These are phyloP conservation scores for Globisporangium polare DNA, from an alignment of 352 stramenopile species.

Conservation along the genomic window DNA sequence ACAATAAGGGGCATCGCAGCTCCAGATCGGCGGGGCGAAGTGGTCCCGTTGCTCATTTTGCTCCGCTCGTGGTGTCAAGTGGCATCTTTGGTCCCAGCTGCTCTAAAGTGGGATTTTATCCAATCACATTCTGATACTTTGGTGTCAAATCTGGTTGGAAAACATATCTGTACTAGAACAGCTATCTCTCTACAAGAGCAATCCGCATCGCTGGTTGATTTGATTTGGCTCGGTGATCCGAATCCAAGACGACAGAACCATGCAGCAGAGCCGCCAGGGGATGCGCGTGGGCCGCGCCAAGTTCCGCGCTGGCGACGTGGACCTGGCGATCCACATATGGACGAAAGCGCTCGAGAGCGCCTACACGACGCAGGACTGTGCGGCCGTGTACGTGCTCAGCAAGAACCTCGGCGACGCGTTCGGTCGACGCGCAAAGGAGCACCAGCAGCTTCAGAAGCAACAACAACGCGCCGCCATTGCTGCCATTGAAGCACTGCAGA, in stretches of 20 bases:
- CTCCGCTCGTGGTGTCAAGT: too few relatives aligned
- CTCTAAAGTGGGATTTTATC: too few relatives aligned
- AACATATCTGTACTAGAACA: conserved; percentile 1
- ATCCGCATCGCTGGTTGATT: not conserved
- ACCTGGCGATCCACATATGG: conserved; percentile 41
- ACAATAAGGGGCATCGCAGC: not conserved
- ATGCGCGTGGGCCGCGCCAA: conserved; percentile 38
- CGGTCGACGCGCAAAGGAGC: conserved; percentile 2
- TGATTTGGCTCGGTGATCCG: not conserved
- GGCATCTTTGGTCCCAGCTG: too few relatives aligned
- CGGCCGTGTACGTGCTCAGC: conserved; percentile 62
- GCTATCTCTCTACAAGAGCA: not conserved
- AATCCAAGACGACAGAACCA: not conserved
- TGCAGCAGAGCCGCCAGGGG: conserved; percentile 4
- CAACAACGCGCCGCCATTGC: not conserved
- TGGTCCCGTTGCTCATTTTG: not conserved
- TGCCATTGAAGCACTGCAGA: conserved; percentile 17
- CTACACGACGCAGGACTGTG: conserved; percentile 46
- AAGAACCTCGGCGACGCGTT: conserved; percentile 62
- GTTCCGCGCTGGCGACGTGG: conserved; percentile 27
- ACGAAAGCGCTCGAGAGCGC: conserved; percentile 38
- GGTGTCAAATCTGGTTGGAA: not conserved
- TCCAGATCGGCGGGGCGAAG: not conserved
- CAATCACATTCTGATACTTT: too few relatives aligned
- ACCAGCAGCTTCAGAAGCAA: conserved; percentile 11